phyloP scores from a whole-genome alignment of 192 early-diverging fungal species.

The Podila epicladia region DNA sequence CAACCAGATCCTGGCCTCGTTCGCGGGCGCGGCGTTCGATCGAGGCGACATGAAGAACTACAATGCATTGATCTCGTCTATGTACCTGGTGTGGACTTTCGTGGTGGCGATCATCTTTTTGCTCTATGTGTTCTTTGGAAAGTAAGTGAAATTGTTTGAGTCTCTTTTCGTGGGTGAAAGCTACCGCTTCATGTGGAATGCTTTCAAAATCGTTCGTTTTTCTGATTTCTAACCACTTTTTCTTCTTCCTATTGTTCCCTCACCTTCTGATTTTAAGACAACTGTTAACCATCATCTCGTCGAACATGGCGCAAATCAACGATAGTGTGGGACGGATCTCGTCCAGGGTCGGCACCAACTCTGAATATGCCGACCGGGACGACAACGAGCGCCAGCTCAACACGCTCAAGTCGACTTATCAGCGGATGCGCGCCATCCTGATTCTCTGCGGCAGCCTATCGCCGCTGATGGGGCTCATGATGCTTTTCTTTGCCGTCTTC shows the following conservation, averaged over 20 bases:
- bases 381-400: conserved; percentile 35
- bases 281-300: conserved; percentile 35
- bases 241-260: neutral
- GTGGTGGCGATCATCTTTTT: conserved; percentile 36
- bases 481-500: conserved; percentile 36
- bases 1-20: conserved; percentile 41
- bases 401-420: conserved; percentile 39
- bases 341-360: conserved; percentile 10
- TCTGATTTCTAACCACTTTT: neutral
- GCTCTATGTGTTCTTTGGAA: conserved; percentile 49
- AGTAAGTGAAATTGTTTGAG: conserved; percentile 12
- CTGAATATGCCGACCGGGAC: conserved; percentile 22
- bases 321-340: conserved; percentile 26
- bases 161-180: neutral
- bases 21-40: conserved; percentile 37
- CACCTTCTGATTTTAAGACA: conserved; percentile 10
- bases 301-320: conserved; percentile 34
- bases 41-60: conserved; percentile 7
- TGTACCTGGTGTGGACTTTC: conserved; percentile 30
- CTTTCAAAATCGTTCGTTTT: neutral
- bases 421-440: conserved; percentile 39
- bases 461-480: conserved; percentile 30
- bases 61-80: conserved; percentile 18
- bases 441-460: conserved; percentile 36
- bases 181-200: too few relatives aligned